phyloP scores from a whole-genome alignment of 2,329 filamentous ascomycete genomes.

The Bipolaris gigantea region DNA sequence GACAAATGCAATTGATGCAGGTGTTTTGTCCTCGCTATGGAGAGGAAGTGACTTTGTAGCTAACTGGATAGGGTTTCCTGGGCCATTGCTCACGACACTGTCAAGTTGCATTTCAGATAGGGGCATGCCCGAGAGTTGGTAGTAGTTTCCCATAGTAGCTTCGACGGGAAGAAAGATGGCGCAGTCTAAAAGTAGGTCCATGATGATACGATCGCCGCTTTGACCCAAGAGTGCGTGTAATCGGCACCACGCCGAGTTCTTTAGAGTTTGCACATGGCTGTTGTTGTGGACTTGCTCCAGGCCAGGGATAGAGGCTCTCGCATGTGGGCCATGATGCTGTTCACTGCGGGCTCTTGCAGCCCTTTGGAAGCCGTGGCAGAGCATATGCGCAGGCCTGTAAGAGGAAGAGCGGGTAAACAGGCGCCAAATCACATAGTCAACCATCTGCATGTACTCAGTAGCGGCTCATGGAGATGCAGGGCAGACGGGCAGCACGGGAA shows the following conservation, averaged over 20 bases:
- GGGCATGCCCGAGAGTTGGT: constrained; percentile 75
- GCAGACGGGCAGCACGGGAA: not conserved
- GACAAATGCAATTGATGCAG: constrained; percentile 71
- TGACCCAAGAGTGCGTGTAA: constrained; percentile 73
- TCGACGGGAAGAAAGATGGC: constrained; percentile 71
- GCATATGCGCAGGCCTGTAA: constrained; percentile 68
- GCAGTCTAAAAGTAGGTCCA: constrained; percentile 74
- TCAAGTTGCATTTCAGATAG: constrained; percentile 51
- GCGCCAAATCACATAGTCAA: constrained; percentile 65
- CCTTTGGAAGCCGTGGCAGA: constrained; percentile 80
- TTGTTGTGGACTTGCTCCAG: constrained; percentile 68
- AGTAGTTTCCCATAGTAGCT: constrained; percentile 65
- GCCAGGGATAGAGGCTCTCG: constrained; percentile 62
- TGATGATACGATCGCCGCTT: constrained; percentile 75
- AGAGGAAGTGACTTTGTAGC: constrained; percentile 3
- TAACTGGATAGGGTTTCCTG: not conserved
- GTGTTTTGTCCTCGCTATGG: constrained; percentile 25
- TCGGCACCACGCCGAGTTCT: constrained; percentile 71
- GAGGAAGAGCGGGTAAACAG: constrained; percentile 65
- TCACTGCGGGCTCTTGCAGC: constrained; percentile 34
- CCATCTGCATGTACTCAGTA: constrained; percentile 45
- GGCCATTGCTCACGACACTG: constrained; percentile 4
- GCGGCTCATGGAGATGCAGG: not conserved
- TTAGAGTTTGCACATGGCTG: constrained; percentile 68
- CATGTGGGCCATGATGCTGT: constrained; percentile 36